Conservation (phyloP, 2,329 filamentous ascomycete species). For the Diaporthe vexans region DNA sequence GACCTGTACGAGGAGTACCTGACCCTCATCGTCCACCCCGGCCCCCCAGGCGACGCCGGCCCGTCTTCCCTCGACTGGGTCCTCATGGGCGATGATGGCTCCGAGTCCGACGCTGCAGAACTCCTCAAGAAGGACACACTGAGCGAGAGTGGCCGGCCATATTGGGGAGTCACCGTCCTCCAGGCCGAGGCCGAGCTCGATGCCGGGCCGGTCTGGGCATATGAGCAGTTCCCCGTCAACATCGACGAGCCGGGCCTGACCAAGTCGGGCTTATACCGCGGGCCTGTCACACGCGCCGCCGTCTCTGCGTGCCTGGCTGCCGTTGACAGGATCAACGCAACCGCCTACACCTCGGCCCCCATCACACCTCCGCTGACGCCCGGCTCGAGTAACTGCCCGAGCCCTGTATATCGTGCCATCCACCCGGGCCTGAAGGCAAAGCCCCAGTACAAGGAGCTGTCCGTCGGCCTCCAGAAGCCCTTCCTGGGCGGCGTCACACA, state of each 20-base stretch:
- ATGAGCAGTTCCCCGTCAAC: slow-evolving; percentile 57
- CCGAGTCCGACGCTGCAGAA: slow-evolving; percentile 48
- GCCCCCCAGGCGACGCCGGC: slow-evolving; percentile 57
- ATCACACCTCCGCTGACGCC: slow-evolving; percentile 42
- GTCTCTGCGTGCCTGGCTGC: slow-evolving; percentile 54
- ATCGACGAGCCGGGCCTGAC: slow-evolving; percentile 56
- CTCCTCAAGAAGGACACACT: slow-evolving; percentile 48
- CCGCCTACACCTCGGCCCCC: slow-evolving; percentile 44
- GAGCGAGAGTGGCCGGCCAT: slow-evolving; percentile 50
- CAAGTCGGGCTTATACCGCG: slow-evolving; percentile 57
- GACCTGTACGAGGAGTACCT: slow-evolving; percentile 54
- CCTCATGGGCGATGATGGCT: slow-evolving; percentile 58
- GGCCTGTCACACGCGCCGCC: slow-evolving; percentile 54
- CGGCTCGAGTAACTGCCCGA: background rate
- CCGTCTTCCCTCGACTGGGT: slow-evolving; percentile 59
- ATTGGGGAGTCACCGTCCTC: slow-evolving; percentile 58
- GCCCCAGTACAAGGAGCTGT: slow-evolving; percentile 47
- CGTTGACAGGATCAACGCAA: slow-evolving; percentile 52
- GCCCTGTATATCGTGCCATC: slow-evolving; percentile 36
- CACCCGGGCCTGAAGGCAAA: slow-evolving; percentile 47
- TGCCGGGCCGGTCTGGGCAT: slow-evolving; percentile 60
- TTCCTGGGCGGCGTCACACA: slow-evolving; percentile 56
- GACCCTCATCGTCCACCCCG: slow-evolving; percentile 58
- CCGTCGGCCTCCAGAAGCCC: slow-evolving; percentile 51
- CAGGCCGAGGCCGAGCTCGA: slow-evolving; percentile 58